Base-by-base conservation (phyloP, 225 moss, liverwort and hornwort genomes). In the Lunularia cruciata region DNA sequence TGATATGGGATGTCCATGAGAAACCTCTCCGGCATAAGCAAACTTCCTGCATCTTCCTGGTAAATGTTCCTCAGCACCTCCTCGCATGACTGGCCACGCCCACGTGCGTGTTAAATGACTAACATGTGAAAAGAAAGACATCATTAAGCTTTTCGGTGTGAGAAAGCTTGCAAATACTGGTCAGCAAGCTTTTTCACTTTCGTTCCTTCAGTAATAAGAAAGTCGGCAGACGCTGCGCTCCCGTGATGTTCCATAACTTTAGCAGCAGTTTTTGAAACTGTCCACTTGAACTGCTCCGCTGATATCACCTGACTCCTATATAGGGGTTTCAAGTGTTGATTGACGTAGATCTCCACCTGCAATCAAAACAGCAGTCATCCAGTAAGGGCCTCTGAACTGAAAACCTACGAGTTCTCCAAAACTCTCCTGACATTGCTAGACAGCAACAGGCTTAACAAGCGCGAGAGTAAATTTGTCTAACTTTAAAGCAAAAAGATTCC, bases 191-290 rank as follows among this genome's bases (percentile, higher is more conserved):
- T 98, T 71, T 82, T 93, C 43, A 98, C 98, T 81, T 93, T 98
- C 57, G 84, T 93, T 75, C 98, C 98, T 81, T 98, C 93, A 8
- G 83, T 77, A 75, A 93, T 93, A 66, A 98, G 77, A 77, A 98
- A 98, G 65, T 93, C 91, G 51, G 90, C 98, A 25, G 90, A 85
- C 3, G 75, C 83, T 34, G 98, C 98, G 63, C 89, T 76, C 51
- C 55, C 83, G 74, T 93, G 98, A 73, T 98, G 87, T 86, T 90
- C 92, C 98, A 98, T 98, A 36, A 98, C 98, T 73, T 98, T 98
- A 7, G 86, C 67, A n/a, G 92, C 93, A 68, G 93, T 88, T 73
- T 86, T 93, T 19, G 87, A 86, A 38, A 91, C 90, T 58, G 89
- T 84, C 46, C 85, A 91, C 30, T 89, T 87, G 65, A 93, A 98